Conservation (phyloP, 495 filamentous ascomycete genomes). For the Xylaria castorea region DNA sequence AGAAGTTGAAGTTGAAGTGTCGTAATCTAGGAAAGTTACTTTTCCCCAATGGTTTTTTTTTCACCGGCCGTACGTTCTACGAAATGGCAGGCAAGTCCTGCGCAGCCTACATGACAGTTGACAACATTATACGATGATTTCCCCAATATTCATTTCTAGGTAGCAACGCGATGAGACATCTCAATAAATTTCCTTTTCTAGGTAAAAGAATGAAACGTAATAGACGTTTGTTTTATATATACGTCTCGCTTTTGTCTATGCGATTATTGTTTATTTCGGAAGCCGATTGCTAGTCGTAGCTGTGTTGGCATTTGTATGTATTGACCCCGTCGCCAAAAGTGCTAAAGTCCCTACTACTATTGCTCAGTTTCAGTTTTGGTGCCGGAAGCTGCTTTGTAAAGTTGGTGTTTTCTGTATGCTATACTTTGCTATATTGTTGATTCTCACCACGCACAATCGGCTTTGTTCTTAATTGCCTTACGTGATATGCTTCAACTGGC, state of each 20-base stretch:
- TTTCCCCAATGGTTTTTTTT: not conserved
- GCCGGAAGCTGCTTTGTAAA: constrained; percentile 4
- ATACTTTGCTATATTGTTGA: not conserved
- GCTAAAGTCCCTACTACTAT: not conserved
- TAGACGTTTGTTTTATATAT: too few species aligned
- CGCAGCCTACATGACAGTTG: not conserved
- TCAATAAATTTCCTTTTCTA: not conserved
- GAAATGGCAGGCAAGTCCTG: not conserved
- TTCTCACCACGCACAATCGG: not conserved
- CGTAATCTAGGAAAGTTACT: not conserved
- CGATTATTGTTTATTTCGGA: not conserved
- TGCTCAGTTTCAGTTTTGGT: not conserved
- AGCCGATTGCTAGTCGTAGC: not conserved
- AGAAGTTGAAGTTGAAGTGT: not conserved
- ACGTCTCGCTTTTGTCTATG: not conserved
- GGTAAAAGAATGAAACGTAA: too few species aligned
- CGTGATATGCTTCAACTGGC: not conserved
- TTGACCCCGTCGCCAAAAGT: not conserved
- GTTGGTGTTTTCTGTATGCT: not conserved
- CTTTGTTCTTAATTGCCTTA: not conserved
- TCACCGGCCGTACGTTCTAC: too few species aligned
- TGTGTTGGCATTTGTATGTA: not conserved
- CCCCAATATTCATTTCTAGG: not conserved
- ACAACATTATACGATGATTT: constrained; percentile 9
- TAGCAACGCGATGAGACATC: not conserved